Base-by-base conservation (phyloP, 345 rosid species). In the Populus tremula region DNA sequence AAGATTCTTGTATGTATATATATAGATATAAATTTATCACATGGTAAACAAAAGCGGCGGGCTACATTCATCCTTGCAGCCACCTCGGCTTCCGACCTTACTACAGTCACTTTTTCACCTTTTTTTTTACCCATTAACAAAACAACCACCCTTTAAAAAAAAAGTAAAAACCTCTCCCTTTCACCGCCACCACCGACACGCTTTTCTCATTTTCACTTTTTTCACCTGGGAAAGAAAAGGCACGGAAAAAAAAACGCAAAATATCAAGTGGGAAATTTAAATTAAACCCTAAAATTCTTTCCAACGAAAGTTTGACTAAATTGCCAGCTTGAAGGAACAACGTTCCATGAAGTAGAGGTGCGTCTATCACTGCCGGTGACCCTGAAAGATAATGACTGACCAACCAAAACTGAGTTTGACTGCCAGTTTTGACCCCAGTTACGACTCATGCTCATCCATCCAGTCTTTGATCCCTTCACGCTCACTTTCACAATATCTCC, bases 401-500 rank as follows among this genome's bases (percentile, higher is more conserved):
- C 94, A 75, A 85, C 87, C 71, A 90, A 83, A 43, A 89, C 85
- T 9, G 78, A 61, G 75, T 87, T 89, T 23, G 91, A 84, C 79
- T 90, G 94, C 92, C 92, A 90, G 83, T 90, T 88, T 71, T 90
- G 93, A 66, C 92, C 93, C 93, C 94, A 89, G 85, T 90, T 90
- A 33, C 91, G 82, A 56, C 84, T 89, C 85, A 87, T 64, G 78
- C 83, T 75, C 91, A 85, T 86, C 92, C 92, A 90, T 5, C 88
- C 86, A 5, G 87, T 89, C 78, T 71, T 83, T 33, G 92, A 67
- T 0, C 92, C 92, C 79, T 90, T 90, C 68, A 90, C 88, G 78
- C 92, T 89, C 61, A 83, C 86, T 84, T 69, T 84, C 83, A 59
- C 80, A 10, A 90, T 74, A 72, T 90, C 90, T 36, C 94, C 94